A percentile compares a stretch with the other conserved stretches of the same genome.
These are phyloP conservation scores for Aspergillus aculeatus DNA, from an alignment of 2,329 filamentous ascomycete genomes.

Conservation along the genomic window DNA sequence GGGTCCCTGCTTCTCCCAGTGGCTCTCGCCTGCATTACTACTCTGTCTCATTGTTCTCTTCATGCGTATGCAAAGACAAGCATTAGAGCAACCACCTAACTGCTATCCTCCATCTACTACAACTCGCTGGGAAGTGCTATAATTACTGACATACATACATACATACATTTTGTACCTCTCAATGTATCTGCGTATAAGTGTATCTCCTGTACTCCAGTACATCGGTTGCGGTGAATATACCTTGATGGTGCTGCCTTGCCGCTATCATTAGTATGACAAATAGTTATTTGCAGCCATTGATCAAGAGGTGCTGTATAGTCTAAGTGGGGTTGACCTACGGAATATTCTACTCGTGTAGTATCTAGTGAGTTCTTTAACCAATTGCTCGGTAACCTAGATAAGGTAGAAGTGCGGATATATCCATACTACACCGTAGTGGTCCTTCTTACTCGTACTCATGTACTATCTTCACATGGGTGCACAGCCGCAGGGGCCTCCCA, in stretches of 20 bases:
- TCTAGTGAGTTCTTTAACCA: no score
- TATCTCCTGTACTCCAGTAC: no score
- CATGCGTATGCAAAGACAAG: neutral
- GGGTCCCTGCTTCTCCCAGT: constrained; percentile 13
- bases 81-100: neutral
- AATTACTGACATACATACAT: no score
- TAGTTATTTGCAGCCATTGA: neutral
- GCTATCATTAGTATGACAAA: neutral
- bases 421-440: no score
- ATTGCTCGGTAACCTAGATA: no score
- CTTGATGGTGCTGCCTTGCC: neutral
- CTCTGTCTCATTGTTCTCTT: no score
- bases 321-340: neutral
- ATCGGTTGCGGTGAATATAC: no score
- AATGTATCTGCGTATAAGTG: no score
- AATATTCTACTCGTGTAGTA: neutral
- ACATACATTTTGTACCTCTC: no score
- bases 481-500: neutral
- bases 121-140: neutral
- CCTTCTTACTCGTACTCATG: no score
- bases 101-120: neutral
- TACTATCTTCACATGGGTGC: neutral
- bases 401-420: no score
- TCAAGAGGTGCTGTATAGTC: neutral
- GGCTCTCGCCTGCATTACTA: no score